A percentile compares a stretch with the other conserved stretches of the same genome.
Conservation (phyloP, 345 rosid species). For the Bretschneidera sinensis region DNA sequence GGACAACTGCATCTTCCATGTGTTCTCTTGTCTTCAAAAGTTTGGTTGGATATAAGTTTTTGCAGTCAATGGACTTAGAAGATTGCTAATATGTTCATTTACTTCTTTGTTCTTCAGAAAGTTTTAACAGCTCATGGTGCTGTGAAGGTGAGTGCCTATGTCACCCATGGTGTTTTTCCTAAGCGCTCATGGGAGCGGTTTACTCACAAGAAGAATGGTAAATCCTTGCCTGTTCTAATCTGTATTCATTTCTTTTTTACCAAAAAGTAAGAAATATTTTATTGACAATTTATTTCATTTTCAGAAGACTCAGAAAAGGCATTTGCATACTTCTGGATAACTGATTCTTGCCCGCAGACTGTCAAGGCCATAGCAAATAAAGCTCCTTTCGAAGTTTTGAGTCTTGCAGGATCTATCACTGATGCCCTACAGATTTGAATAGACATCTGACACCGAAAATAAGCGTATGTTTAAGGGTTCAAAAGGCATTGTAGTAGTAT, state of each 20-base stretch:
- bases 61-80: neutral
- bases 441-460: no score
- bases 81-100: neutral
- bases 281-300: slow-evolving; percentile 9
- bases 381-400: slow-evolving; percentile 86
- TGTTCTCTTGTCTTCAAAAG: neutral
- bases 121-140: slow-evolving; percentile 88
- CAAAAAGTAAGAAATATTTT: no score
- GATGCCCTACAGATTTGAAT: slow-evolving; percentile 77
- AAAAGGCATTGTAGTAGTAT: no score
- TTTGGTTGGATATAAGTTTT: neutral
- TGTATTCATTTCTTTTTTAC: neutral
- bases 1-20: no score
- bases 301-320: slow-evolving; percentile 45
- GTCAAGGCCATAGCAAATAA: slow-evolving; percentile 68
- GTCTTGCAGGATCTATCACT: slow-evolving; percentile 89
- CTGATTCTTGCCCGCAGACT: slow-evolving; percentile 90
- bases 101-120: slow-evolving; percentile 48
- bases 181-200: slow-evolving; percentile 91
- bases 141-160: slow-evolving; percentile 89
- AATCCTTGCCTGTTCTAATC: slow-evolving; percentile 1
- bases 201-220: slow-evolving; percentile 54
- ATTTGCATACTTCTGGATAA: slow-evolving; percentile 88
- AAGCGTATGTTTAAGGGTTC: no score
- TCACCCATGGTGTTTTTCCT: slow-evolving; percentile 97